Evolutionary conservation across 2,329 filamentous ascomycete species (phyloP), one percentile per base, ranked within the genome.

Genomic region (Trichophyton rubrum): DNA sequence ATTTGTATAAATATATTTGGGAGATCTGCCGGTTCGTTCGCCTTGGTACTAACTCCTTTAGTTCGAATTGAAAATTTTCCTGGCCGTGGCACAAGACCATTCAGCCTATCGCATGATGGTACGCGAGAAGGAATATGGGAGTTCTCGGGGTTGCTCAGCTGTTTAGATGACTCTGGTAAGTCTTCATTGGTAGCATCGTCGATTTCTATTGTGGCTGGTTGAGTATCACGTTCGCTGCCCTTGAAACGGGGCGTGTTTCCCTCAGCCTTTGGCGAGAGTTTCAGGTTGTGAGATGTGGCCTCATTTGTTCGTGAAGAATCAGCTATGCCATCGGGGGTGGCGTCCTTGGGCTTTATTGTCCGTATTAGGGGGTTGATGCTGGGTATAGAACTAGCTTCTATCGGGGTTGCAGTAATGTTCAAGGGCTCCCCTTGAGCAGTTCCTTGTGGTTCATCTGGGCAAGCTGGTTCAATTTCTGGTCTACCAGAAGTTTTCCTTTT

Each of bases 1-100:
- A 85, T 82, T 38, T 72, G 69, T 0, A 69, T 67, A 62, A 77
- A 78, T n/a, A 84, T 65, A 3, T 68, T 66, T 1, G 69, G 63
- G 53, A 73, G 68, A 33, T 76, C 64, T 30, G 63, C 55, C 0
- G 62, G 59, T 59, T 33, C 57, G 13, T 51, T 59, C 4, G 3
- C 40, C 27, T 33, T 24, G 3, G 9, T 20, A 17, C 17, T 24
- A 7, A 2, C 20, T 41, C 17, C 15, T 57, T 41, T 43, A 8
- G 55, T 33, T 17, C 35, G 20, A 30, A 58, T 41, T 20, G 13
- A 35, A 30, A 17, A 20, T 43, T 17, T 6, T 43, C 41, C 27
- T 4, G 15, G 15, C 3, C 3, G 27, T 33, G 27, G 20, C 9
- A 20, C 17, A 40, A 9, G 40, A n/a, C 24, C 5, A n/a, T 3